Evolutionary conservation across 331 rosid species (phyloP), one percentile per base, ranked within the genome.

Genomic region (Rhamnella rubrinervis): DNA sequence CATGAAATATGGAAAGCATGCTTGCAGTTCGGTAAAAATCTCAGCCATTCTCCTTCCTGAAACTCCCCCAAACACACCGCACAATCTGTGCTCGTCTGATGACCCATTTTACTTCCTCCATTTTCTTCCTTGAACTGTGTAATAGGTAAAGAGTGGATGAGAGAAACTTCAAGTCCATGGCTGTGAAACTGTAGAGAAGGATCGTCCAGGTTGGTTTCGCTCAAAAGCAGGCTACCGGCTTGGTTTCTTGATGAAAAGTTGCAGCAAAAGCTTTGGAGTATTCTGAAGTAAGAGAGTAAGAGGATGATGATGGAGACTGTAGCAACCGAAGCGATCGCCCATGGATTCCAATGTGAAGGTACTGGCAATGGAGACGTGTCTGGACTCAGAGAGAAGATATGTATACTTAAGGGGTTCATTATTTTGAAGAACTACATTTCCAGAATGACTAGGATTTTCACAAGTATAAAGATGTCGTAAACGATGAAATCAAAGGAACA

Each of bases 1-100:
- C 93, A 87, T 2, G 79, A 66, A 75, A 70, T 83, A 66, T 87
- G 95, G 52, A 80, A 85, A 18, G 70, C 83, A 41, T 84, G 90
- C 8, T 18, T 44, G 40, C 87, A 88, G 18, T 59, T 75, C 0
- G 92, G 90, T 55, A 81, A 76, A 28, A 58, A 65, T 53, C 80
- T 86, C n/a, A 86, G 53, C 84, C 74, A 63, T 50, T 86, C 89
- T 2, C 84, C 84, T 71, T 82, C 79, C 49, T 84, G 83, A 39
- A 79, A 82, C 31, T 88, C 88, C 4, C 82, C 92, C 65, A 86
- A 70, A 68, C 91, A 86, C 75, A 86, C 80, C 3, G 80, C 78
- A 63, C 88, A 85, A 4, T 83, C 91, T 38, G 20, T 53, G 19
- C 56, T 75, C 11, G 61, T 68, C n/a, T 66, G 12, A 21, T 21